phyloP scores from a whole-genome alignment of 2,329 filamentous ascomycete genomes.

The Claviceps quebecensis region DNA sequence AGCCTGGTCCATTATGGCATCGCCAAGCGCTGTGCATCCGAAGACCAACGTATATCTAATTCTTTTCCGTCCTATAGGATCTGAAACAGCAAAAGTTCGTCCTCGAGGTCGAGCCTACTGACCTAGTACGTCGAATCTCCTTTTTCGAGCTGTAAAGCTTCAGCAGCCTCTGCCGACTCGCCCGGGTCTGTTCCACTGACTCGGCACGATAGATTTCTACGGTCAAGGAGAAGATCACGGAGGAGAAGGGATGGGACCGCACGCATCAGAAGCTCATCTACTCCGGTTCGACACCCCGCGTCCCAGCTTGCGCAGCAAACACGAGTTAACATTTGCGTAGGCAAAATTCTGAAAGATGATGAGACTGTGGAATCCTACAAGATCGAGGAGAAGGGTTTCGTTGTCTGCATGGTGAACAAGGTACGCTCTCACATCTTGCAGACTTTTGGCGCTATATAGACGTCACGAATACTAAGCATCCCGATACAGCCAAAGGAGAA shows the following conservation, averaged over 20 bases:
- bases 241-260: conserved; percentile 89
- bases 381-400: conserved; percentile 98
- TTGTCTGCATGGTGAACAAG: conserved; percentile 98
- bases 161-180: conserved; percentile 3
- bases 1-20: background rate
- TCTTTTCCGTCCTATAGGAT: conserved; percentile 43
- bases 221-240: conserved; percentile 83
- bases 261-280: conserved; percentile 93
- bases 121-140: conserved; percentile 55
- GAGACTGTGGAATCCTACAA: conserved; percentile 94
- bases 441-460: background rate
- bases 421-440: conserved; percentile 31
- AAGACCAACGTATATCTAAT: background rate
- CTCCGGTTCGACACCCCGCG: conserved; percentile 51
- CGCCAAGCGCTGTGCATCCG: background rate
- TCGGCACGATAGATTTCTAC: conserved; percentile 52
- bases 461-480: background rate
- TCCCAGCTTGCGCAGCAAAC: conserved; percentile 1
- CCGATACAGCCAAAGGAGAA: conserved; percentile 48
- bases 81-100: conserved; percentile 98
- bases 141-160: conserved; percentile 8
- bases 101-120: conserved; percentile 84
- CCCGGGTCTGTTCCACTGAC: conserved; percentile 8
- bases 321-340: conserved; percentile 33
- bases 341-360: conserved; percentile 96